Percentiles rank a stretch among this genome's conserved stretches.
Conservation (phyloP, 176 grass and related monocot species). For the Oryza meyeriana region DNA sequence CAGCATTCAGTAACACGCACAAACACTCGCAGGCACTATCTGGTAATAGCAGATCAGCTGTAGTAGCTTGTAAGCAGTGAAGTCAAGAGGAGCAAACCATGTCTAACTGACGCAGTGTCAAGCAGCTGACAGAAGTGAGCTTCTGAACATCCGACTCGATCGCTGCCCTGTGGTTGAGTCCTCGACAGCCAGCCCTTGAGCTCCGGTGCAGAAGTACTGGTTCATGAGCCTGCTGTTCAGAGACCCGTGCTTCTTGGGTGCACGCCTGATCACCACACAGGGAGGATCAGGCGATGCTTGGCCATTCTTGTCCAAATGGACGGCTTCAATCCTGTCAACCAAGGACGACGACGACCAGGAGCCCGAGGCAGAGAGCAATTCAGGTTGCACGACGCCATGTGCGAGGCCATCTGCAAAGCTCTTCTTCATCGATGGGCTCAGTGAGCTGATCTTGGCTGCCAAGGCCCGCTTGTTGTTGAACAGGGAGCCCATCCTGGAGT, state of each 20-base stretch:
- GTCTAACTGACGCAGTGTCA: conserved; percentile 21
- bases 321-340: conserved; percentile 36
- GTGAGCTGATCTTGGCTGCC: conserved; percentile 34
- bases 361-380: conserved; percentile 22
- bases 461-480: conserved; percentile 72
- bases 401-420: conserved; percentile 37
- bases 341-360: conserved; percentile 42
- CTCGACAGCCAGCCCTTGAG: conserved; percentile 37
- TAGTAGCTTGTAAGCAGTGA: background rate
- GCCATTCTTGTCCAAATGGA: conserved; percentile 20
- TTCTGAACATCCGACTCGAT: conserved; percentile 35
- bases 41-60: background rate
- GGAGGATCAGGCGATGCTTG: conserved; percentile 33
- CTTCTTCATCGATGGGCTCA: conserved; percentile 48
- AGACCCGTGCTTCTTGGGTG: conserved; percentile 37
- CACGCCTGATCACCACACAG: conserved; percentile 30
- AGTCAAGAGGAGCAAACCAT: background rate
- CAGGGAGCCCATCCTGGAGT: conserved; percentile 55
- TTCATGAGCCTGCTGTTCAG: conserved; percentile 65
- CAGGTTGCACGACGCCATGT: conserved; percentile 42
- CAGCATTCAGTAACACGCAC: background rate
- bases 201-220: conserved; percentile 44
- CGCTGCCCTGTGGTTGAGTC: conserved; percentile 28
- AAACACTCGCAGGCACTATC: background rate
- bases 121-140: conserved; percentile 40